phyloP scores from a whole-genome alignment of 345 rosid genomes.

The Laguncularia racemosa region DNA sequence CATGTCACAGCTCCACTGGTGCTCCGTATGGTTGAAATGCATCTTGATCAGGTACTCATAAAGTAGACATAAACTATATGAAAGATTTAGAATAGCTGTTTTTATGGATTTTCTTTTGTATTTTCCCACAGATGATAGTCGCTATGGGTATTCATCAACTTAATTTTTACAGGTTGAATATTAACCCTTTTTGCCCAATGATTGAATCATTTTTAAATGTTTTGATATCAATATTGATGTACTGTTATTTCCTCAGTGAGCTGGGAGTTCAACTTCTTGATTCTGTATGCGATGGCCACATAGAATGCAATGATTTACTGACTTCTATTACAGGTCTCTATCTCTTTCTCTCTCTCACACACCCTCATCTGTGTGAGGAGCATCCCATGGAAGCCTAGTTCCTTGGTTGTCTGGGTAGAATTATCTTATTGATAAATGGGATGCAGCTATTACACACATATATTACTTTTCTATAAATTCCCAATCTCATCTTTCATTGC shows the following conservation, averaged over 20 bases:
- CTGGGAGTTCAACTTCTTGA: conserved; percentile 59
- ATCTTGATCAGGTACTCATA: conserved; percentile 75
- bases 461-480: too few relatives aligned
- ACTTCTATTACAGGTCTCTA: conserved; percentile 67
- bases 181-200: not conserved
- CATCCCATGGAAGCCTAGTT: too few relatives aligned
- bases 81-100: not conserved
- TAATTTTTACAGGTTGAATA: conserved; percentile 73
- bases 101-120: conserved; percentile 1
- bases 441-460: too few relatives aligned
- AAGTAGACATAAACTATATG: not conserved
- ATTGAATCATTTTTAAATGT: not conserved
- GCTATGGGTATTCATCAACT: conserved; percentile 82
- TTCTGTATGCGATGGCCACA: conserved; percentile 52
- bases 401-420: too few relatives aligned
- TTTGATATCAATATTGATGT: not conserved
- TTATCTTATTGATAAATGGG: too few relatives aligned
- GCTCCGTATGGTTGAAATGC: conserved; percentile 71
- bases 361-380: too few relatives aligned
- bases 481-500: too few relatives aligned
- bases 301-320: conserved; percentile 68
- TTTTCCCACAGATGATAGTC: conserved; percentile 46
- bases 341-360: conserved; percentile 3
- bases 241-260: conserved; percentile 34
- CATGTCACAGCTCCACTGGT: conserved; percentile 80